Evolutionary conservation across 257 asterid genomes (phyloP).

Genomic region (Oldenlandia corymbosa): DNA sequence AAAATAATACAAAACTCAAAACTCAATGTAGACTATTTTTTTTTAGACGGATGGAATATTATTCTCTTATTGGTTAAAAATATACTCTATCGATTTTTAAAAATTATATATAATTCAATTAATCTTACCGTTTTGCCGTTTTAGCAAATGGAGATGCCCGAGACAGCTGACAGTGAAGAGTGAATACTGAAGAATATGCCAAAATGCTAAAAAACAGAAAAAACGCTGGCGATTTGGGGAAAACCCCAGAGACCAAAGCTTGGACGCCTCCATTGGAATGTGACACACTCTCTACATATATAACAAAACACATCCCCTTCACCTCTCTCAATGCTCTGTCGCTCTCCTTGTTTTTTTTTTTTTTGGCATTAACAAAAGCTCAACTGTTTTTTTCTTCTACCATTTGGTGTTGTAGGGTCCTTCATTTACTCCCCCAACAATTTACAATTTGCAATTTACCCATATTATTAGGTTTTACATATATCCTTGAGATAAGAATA

Average conservation of each 20-base stretch:
- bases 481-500: too few species aligned
- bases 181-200: slow-evolving; percentile 51
- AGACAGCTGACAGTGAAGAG: slow-evolving; percentile 59
- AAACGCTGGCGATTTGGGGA: slow-evolving; percentile 18
- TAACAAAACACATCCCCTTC: slow-evolving; percentile 1
- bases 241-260: slow-evolving; percentile 17
- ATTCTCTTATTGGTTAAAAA: too few species aligned
- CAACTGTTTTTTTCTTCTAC: background rate
- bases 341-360: background rate
- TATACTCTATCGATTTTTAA: too few species aligned
- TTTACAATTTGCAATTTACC: background rate
- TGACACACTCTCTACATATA: too few species aligned
- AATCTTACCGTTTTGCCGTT: too few species aligned
- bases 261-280: background rate
- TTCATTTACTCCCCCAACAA: background rate
- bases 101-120: too few species aligned
- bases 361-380: background rate
- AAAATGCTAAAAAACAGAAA: slow-evolving; percentile 36
- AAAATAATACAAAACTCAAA: too few species aligned
- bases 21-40: too few species aligned
- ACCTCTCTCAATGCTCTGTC: slow-evolving; percentile 15
- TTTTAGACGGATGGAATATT: too few species aligned
- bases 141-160: too few species aligned
- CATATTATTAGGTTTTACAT: too few species aligned
- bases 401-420: background rate